Percentiles rank a stretch among this genome's conserved stretches.
These are phyloP conservation scores for Rhodocollybia butyracea DNA, from an alignment of 768 basidiomycete genomes.

Conservation along the genomic window DNA sequence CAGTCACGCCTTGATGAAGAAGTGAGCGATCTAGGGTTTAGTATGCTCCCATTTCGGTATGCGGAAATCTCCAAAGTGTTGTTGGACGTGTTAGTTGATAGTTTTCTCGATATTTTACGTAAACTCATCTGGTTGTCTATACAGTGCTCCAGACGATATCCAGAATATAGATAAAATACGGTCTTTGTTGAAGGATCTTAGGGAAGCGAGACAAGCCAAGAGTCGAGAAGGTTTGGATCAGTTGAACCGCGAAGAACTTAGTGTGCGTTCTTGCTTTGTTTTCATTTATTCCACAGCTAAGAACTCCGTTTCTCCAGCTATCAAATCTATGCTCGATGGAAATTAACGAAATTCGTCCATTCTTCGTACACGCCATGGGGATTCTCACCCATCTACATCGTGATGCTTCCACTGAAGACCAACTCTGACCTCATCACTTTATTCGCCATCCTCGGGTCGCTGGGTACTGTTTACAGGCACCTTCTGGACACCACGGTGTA, in stretches of 20 bases:
- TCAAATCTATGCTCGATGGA: slow-evolving; percentile 87
- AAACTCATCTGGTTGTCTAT: neutral
- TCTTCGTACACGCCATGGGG: slow-evolving; percentile 63
- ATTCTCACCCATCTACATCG: slow-evolving; percentile 3
- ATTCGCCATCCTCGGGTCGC: neutral
- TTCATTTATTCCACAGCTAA: neutral
- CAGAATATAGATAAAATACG: slow-evolving; percentile 81
- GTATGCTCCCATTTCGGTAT: slow-evolving; percentile 80
- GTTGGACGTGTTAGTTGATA: slow-evolving; percentile 75
- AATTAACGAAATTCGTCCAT: slow-evolving; percentile 90
- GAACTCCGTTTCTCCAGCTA: slow-evolving; percentile 44
- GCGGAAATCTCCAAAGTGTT: slow-evolving; percentile 89
- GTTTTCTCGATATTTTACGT: neutral
- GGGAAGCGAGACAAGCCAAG: slow-evolving; percentile 94
- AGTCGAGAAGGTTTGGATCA: slow-evolving; percentile 79
- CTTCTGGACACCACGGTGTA: neutral
- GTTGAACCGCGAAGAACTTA: slow-evolving; percentile 79
- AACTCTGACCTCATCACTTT: neutral
- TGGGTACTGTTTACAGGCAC: neutral
- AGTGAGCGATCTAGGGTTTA: slow-evolving; percentile 71
- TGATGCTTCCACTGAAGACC: neutral
- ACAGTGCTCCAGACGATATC: slow-evolving; percentile 88
- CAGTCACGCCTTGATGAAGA: slow-evolving; percentile 74
- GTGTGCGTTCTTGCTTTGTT: slow-evolving; percentile 42
- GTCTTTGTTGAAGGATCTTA: slow-evolving; percentile 87